phyloP scores from a whole-genome alignment of 495 filamentous ascomycete species.

The Amorphotheca resinae region DNA sequence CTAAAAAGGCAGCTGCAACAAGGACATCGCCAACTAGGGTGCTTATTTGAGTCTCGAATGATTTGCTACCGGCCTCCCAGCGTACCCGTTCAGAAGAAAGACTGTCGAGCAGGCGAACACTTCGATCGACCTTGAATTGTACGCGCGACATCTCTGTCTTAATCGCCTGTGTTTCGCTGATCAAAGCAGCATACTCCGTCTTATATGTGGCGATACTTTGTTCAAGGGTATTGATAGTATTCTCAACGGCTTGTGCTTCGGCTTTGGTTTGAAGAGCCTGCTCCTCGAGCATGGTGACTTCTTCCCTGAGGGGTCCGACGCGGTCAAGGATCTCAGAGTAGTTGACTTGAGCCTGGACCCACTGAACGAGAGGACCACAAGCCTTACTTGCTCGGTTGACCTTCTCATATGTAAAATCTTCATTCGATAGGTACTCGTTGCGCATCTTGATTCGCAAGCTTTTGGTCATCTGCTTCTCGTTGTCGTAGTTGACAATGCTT shows the following conservation, averaged over 20 bases:
- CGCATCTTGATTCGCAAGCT: constrained; percentile 75
- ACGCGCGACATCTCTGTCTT: constrained; percentile 93
- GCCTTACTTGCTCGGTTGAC: constrained; percentile 93
- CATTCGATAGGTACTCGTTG: constrained; percentile 78
- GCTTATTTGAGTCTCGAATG: constrained; percentile 93
- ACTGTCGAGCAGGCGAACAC: constrained; percentile 85
- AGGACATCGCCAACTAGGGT: constrained; percentile 93
- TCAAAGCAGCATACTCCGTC: constrained; percentile 87
- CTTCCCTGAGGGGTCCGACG: constrained; percentile 84
- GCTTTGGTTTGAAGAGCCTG: constrained; percentile 87
- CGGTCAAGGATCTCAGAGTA: constrained; percentile 95
- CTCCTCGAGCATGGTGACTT: constrained; percentile 77
- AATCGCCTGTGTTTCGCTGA: constrained; percentile 95
- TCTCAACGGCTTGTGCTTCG: constrained; percentile 81
- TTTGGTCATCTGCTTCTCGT: constrained; percentile 87
- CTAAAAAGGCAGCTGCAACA: constrained; percentile 88
- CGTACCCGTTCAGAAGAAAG: constrained; percentile 82
- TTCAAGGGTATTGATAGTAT: constrained; percentile 73
- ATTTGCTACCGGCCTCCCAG: constrained; percentile 95
- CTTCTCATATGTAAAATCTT: constrained; percentile 90
- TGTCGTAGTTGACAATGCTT: constrained; percentile 95
- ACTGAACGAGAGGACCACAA: constrained; percentile 92
- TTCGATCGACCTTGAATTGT: constrained; percentile 95
- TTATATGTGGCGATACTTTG: constrained; percentile 93
- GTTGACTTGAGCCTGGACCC: constrained; percentile 93